Conservation (phyloP, 106 monocot genomes). For the Dendrobium nobile region DNA sequence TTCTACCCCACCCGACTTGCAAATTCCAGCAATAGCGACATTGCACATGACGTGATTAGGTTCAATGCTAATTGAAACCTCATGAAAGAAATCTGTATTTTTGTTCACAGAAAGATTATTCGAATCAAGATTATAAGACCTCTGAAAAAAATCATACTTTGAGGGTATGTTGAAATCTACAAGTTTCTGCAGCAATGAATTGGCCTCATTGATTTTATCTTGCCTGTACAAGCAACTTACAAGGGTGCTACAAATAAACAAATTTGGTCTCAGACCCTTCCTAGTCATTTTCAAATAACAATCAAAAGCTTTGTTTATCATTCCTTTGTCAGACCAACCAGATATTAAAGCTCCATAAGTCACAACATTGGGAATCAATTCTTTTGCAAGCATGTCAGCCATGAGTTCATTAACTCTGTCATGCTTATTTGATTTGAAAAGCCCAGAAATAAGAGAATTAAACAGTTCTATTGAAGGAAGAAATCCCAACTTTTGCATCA, state of each 20-base stretch:
- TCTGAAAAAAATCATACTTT: slow-evolving; percentile 12
- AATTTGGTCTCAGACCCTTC: slow-evolving; percentile 58
- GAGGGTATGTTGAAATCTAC: slow-evolving; percentile 33
- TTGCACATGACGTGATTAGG: slow-evolving; percentile 64
- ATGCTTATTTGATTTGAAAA: slow-evolving; percentile 34
- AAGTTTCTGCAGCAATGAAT: slow-evolving; percentile 58
- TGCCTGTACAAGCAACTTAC: slow-evolving; percentile 63
- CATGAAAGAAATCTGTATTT: slow-evolving; percentile 26
- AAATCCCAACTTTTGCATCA: slow-evolving; percentile 61
- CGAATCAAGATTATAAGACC: not conserved
- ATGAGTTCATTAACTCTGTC: slow-evolving; percentile 39
- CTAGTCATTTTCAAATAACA: slow-evolving; percentile 50
- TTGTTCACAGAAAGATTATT: slow-evolving; percentile 14
- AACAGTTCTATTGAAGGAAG: slow-evolving; percentile 68
- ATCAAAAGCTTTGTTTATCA: slow-evolving; percentile 50
- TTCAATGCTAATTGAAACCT: slow-evolving; percentile 12
- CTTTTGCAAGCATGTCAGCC: slow-evolving; percentile 39
- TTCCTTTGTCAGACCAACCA: slow-evolving; percentile 84
- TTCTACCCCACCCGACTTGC: slow-evolving; percentile 47
- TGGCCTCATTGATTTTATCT: slow-evolving; percentile 73
- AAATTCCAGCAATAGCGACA: slow-evolving; percentile 68
- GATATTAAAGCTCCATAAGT: slow-evolving; percentile 80
- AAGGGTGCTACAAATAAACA: slow-evolving; percentile 55
- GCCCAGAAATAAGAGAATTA: slow-evolving; percentile 69
- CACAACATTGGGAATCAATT: slow-evolving; percentile 46